Evolutionary conservation across 129 eudicot species (phyloP), one percentile per base, ranked within the genome.

Genomic region (Pittosporum tobira): DNA sequence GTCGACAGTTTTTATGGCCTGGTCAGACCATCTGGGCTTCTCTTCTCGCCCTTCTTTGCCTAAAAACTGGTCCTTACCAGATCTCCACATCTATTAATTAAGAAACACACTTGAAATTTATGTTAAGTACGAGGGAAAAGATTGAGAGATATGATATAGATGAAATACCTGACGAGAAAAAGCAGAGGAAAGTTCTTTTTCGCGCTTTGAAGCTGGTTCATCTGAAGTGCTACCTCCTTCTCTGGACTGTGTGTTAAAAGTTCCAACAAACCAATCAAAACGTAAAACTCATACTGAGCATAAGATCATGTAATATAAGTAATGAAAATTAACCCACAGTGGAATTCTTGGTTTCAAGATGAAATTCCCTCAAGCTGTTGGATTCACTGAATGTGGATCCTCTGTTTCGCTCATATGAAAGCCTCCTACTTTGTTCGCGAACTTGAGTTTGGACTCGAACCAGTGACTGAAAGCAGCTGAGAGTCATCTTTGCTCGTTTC

Each of bases 341-440:
- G n/a, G n/a, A n/a, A n/a, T n/a, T n/a, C n/a, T n/a, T n/a, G n/a
- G n/a, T n/a, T n/a, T n/a, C n/a, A n/a, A n/a, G n/a, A n/a, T n/a
- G n/a, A n/a, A n/a, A n/a, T n/a, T n/a, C n/a, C n/a, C n/a, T n/a
- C n/a, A n/a, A n/a, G n/a, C n/a, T n/a, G n/a, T n/a, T 64, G 36
- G 71, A 45, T 31, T 53, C 63, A 18, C 55, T 25, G 42, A 18
- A 48, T 19, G 49, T 15, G 58, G 64, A 25, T n/a, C 44, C 50
- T 4, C 43, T 18, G 51, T 60, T 60, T 46, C 74, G 70, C 29
- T 75, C 78, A 8, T 34, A 45, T 5, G 85, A 78, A 8, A 72
- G 81, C 67, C 87, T 77, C 63, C 63, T 76, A 27, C 88, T 80
- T 34, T 85, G 85, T 61, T 81, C 78, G 46, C 83, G 75, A 21